A percentile compares a stretch with the other conserved stretches of the same genome.
These are phyloP conservation scores for Pinus tabuliformis DNA, from an alignment of 75 land plant genomes.

Conservation along the genomic window DNA sequence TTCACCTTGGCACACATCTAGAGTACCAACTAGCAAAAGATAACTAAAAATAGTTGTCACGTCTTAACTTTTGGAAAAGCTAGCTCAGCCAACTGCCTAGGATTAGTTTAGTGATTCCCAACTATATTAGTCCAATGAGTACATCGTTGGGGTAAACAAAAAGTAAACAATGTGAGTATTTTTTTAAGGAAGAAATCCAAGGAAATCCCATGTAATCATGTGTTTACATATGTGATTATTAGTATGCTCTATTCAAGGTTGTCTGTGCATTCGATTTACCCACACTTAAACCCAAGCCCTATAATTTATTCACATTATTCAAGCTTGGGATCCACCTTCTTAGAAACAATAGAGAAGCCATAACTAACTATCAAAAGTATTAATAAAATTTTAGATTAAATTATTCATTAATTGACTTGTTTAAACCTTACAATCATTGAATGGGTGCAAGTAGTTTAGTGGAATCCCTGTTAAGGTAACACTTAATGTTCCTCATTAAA, in stretches of 20 bases:
- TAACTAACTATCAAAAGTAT: too few species aligned
- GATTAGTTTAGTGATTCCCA: not conserved
- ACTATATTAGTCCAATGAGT: not conserved
- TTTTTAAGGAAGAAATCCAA: not conserved
- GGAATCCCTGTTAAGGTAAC: too few species aligned
- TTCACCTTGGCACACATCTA: constrained; percentile 2
- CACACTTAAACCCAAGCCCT: not conserved
- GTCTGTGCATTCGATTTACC: not conserved
- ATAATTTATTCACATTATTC: not conserved
- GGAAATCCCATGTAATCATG: not conserved
- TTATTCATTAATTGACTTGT: too few species aligned
- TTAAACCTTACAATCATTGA: too few species aligned
- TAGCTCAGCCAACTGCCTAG: not conserved
- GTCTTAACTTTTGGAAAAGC: constrained; percentile 2
- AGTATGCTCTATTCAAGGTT: not conserved
- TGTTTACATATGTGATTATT: constrained; percentile 2
- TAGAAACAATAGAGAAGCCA: not conserved
- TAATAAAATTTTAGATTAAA: too few species aligned
- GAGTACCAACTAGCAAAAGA: not conserved
- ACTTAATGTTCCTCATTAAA: too few species aligned
- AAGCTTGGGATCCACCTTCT: constrained; percentile 7
- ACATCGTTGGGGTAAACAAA: not conserved
- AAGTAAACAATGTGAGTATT: not conserved
- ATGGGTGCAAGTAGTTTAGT: too few species aligned
- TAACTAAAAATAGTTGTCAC: not conserved